Evolutionary conservation across 2,329 filamentous ascomycete genomes (phyloP).

Genomic region (Gaeumannomyces sp.): DNA sequence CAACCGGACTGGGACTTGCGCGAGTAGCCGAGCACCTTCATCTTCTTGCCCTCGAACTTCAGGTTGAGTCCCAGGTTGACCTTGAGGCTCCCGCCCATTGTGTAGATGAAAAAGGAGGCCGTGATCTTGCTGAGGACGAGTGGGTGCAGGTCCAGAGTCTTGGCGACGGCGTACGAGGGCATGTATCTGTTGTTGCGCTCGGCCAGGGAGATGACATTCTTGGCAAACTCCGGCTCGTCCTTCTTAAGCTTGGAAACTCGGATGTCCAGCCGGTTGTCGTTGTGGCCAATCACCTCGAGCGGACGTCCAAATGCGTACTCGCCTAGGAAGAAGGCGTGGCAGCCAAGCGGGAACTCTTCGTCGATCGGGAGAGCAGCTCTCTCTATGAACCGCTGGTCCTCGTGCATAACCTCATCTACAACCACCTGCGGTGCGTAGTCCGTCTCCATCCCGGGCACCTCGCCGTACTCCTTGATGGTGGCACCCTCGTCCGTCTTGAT

Average conservation of each 20-base stretch:
- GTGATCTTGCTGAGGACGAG: slow-evolving; percentile 93
- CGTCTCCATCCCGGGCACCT: slow-evolving; percentile 76
- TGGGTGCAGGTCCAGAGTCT: slow-evolving; percentile 72
- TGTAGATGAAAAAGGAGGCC: slow-evolving; percentile 80
- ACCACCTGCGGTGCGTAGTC: slow-evolving; percentile 89
- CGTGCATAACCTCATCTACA: slow-evolving; percentile 83
- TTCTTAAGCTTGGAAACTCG: slow-evolving; percentile 66
- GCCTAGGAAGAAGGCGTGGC: slow-evolving; percentile 86
- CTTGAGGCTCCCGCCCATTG: slow-evolving; percentile 64
- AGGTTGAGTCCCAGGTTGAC: slow-evolving; percentile 91
- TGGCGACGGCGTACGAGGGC: slow-evolving; percentile 84
- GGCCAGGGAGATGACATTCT: slow-evolving; percentile 62
- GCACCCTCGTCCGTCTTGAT: slow-evolving; percentile 86
- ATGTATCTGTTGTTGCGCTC: slow-evolving; percentile 69
- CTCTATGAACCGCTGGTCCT: slow-evolving; percentile 90
- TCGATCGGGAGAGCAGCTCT: slow-evolving; percentile 79
- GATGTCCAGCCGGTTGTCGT: slow-evolving; percentile 68
- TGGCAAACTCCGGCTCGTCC: slow-evolving; percentile 77
- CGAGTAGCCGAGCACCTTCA: slow-evolving; percentile 94
- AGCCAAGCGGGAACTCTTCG: slow-evolving; percentile 80
- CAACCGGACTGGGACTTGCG: slow-evolving; percentile 80
- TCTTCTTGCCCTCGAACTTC: slow-evolving; percentile 92
- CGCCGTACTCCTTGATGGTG: slow-evolving; percentile 85
- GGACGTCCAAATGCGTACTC: slow-evolving; percentile 90
- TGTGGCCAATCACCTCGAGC: slow-evolving; percentile 72